phyloP scores from a whole-genome alignment of 805 yeast genomes.

The Wickerhamomyces queroliae region DNA sequence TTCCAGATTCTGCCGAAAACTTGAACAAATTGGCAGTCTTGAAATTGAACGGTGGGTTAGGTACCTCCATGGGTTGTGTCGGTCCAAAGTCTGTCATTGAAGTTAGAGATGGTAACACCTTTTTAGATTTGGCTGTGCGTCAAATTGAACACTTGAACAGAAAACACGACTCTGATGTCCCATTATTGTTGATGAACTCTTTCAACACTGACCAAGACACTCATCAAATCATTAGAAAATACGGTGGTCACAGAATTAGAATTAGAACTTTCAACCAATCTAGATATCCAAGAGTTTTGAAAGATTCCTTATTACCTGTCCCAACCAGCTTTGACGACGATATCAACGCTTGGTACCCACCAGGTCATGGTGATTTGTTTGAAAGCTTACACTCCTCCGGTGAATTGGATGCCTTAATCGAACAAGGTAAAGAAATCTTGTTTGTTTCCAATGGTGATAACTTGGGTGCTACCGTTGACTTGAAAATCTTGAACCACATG shows the following conservation, averaged over 20 bases:
- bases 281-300: conserved; percentile 92
- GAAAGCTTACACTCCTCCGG: conserved; percentile 88
- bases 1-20: conserved; percentile 31
- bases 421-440: conserved; percentile 89
- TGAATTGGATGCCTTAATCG: conserved; percentile 81
- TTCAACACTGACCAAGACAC: conserved; percentile 97
- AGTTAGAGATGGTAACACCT: conserved; percentile 97
- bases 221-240: conserved; percentile 90
- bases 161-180: conserved; percentile 87
- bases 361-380: conserved; percentile 99
- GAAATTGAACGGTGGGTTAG: conserved; percentile 96
- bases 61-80: conserved; percentile 99
- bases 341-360: conserved; percentile 94
- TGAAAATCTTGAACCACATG: conserved; percentile 88
- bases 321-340: conserved; percentile 71
- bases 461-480: conserved; percentile 96
- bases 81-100: conserved; percentile 98
- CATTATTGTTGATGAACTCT: conserved; percentile 95
- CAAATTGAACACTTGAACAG: conserved; percentile 95
- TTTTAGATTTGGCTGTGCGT: conserved; percentile 90
- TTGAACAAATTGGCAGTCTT: conserved; percentile 87
- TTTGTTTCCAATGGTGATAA: conserved; percentile 98
- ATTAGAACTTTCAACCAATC: conserved; percentile 97
- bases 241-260: conserved; percentile 92
- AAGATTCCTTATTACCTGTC: conserved; percentile 94